Evolutionary conservation across 164 flowering plant genomes (phyloP).

Genomic region (Annona squamosa): DNA sequence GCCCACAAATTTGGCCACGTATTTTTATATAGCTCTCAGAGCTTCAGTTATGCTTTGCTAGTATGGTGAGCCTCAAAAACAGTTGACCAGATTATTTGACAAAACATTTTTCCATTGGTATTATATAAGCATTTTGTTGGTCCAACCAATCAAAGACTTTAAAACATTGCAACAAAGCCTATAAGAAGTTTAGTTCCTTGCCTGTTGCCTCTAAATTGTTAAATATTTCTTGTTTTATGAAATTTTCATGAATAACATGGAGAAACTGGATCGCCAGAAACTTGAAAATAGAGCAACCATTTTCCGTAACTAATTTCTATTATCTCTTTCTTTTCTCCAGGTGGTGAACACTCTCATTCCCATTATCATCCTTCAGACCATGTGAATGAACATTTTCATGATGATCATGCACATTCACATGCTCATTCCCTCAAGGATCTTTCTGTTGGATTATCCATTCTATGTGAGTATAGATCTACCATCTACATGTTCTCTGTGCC

Average conservation of each 20-base stretch:
- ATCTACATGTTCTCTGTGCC: background rate
- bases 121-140: background rate
- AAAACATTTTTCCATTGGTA: background rate
- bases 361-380: slow-evolving; percentile 45
- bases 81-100: background rate
- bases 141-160: background rate
- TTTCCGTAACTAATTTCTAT: background rate
- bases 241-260: background rate
- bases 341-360: slow-evolving; percentile 71
- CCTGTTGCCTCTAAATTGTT: background rate
- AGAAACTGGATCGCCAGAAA: background rate
- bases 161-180: background rate
- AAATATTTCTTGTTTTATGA: background rate
- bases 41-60: background rate
- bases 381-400: slow-evolving; percentile 32
- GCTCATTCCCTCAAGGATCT: slow-evolving; percentile 85
- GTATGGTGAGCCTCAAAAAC: background rate
- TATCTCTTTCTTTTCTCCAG: slow-evolving; percentile 31
- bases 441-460: slow-evolving; percentile 73
- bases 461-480: slow-evolving; percentile 43
- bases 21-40: background rate
- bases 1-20: background rate
- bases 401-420: slow-evolving; percentile 39
- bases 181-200: too few relatives aligned
- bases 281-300: background rate